Conservation (phyloP, 2,329 filamentous ascomycete genomes). For the Penicillium sp. region DNA sequence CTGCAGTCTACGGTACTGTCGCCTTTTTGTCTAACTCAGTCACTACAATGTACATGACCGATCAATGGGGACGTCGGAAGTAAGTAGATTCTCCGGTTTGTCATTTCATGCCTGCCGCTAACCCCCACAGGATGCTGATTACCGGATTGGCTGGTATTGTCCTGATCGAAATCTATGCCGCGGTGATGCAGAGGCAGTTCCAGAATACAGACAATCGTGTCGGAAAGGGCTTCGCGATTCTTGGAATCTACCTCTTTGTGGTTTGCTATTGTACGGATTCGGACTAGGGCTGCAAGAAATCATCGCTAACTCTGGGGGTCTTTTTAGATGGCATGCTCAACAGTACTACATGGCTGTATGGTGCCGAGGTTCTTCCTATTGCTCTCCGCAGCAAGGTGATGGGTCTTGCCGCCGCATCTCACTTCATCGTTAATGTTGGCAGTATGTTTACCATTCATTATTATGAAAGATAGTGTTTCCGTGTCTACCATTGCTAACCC, state of each 20-base stretch:
- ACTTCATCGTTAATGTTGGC: conserved; percentile 57
- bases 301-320: neutral
- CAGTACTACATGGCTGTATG: conserved; percentile 57
- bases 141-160: conserved; percentile 54
- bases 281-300: neutral
- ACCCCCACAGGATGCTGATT: conserved; percentile 52
- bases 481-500: neutral
- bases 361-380: conserved; percentile 56
- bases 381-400: conserved; percentile 56
- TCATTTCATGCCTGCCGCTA: neutral
- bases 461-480: neutral
- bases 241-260: conserved; percentile 61
- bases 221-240: conserved; percentile 60
- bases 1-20: conserved; percentile 56
- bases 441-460: conserved; percentile 27
- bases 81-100: conserved; percentile 22
- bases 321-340: conserved; percentile 53
- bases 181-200: conserved; percentile 59
- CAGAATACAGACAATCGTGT: conserved; percentile 56
- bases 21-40: conserved; percentile 54
- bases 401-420: conserved; percentile 55
- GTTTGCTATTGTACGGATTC: conserved; percentile 52
- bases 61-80: conserved; percentile 61
- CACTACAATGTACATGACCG: conserved; percentile 54
- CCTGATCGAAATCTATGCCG: conserved; percentile 59